A percentile compares a stretch with the other conserved stretches of the same genome.
Evolutionary conservation across 805 yeast genomes (phyloP).

Genomic region (Suhomyces prunicola): DNA sequence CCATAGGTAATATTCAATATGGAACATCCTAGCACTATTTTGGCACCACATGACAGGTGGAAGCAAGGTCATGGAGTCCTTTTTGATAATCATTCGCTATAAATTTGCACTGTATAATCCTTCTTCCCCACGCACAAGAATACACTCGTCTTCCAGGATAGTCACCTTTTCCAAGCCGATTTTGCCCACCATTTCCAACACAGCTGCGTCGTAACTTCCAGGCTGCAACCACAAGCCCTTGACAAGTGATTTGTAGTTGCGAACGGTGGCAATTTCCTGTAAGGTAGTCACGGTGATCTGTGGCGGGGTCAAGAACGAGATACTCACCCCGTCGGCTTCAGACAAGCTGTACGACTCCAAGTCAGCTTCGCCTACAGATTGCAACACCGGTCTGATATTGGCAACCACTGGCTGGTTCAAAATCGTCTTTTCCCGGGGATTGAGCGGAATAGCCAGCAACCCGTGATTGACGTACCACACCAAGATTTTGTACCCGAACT

Average conservation of each 20-base stretch:
- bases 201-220: conserved; percentile 60
- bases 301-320: conserved; percentile 79
- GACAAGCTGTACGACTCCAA: conserved; percentile 24
- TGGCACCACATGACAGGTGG: no score
- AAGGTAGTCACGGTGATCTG: conserved; percentile 42
- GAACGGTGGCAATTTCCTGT: conserved; percentile 36
- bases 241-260: conserved; percentile 37
- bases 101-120: conserved; percentile 40
- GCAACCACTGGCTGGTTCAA: conserved; percentile 40
- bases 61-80: no score
- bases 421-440: conserved; percentile 52
- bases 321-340: conserved; percentile 44
- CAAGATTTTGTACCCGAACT: conserved; percentile 68
- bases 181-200: conserved; percentile 40
- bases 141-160: conserved; percentile 59
- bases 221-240: conserved; percentile 82
- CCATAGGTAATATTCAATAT: no score
- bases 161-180: conserved; percentile 32
- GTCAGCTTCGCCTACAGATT: conserved; percentile 16
- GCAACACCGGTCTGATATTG: conserved; percentile 26
- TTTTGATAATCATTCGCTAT: conserved; percentile 8
- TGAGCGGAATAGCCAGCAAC: conserved; percentile 63
- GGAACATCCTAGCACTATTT: no score
- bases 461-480: conserved; percentile 60
- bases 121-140: conserved; percentile 65